These are phyloP conservation scores for Malassezia caprae DNA, from an alignment of 1,284 basidiomycete genomes.

Conservation along the genomic window DNA sequence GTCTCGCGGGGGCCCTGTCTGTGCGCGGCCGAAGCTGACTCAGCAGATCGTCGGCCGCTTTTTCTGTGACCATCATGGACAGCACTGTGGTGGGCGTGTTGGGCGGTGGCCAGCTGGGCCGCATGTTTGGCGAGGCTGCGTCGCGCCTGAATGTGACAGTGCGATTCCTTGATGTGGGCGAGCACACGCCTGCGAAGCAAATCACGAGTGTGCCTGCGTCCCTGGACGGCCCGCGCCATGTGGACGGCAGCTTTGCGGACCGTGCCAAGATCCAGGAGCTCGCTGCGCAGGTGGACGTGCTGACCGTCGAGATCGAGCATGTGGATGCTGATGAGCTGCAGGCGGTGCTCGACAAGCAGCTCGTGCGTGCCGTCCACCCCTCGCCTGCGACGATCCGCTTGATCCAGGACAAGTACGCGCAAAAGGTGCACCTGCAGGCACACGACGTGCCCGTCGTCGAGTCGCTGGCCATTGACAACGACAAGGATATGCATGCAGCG, in stretches of 20 bases:
- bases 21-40: conserved; percentile 2
- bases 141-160: conserved; percentile 76
- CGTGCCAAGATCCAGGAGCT: conserved; percentile 69
- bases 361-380: conserved; percentile 62
- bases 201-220: conserved; percentile 50
- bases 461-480: conserved; percentile 51
- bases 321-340: conserved; percentile 70
- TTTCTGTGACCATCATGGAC: conserved; percentile 3
- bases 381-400: conserved; percentile 70
- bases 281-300: conserved; percentile 68
- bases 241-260: conserved; percentile 82
- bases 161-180: conserved; percentile 76
- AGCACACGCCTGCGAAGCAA: conserved; percentile 79
- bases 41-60: neutral
- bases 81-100: conserved; percentile 32
- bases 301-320: conserved; percentile 97
- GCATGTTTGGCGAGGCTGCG: conserved; percentile 89
- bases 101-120: conserved; percentile 92
- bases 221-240: conserved; percentile 52
- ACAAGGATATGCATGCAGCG: neutral
- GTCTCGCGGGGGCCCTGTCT: neutral
- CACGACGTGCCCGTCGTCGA: conserved; percentile 60
- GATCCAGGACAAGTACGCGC: conserved; percentile 90
- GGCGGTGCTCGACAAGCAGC: conserved; percentile 37
- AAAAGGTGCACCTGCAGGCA: conserved; percentile 61